These are phyloP conservation scores for Populus hybrid DNA, from an alignment of 441 rosid species.

Conservation along the genomic window DNA sequence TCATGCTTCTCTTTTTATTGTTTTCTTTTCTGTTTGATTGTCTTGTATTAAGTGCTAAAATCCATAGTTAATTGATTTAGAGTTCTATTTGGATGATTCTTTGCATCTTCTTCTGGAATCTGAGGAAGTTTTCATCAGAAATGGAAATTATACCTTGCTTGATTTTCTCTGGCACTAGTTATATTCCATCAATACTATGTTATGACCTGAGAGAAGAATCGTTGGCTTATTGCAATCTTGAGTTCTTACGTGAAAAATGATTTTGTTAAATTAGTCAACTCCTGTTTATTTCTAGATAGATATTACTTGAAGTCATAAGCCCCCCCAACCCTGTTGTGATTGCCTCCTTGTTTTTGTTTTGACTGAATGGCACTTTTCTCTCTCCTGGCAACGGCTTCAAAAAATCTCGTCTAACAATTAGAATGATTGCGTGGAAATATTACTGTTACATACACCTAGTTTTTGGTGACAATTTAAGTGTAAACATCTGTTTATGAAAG, in stretches of 20 bases:
- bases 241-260: background rate
- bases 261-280: background rate
- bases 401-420: background rate
- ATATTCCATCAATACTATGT: background rate
- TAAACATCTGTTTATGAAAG: background rate
- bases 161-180: constrained; percentile 3
- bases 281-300: background rate
- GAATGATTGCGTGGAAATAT: background rate
- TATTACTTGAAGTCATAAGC: background rate
- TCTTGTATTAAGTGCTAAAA: background rate
- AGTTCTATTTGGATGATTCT: background rate
- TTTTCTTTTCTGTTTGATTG: background rate
- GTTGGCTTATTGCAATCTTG: constrained; percentile 1
- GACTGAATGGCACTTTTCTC: background rate
- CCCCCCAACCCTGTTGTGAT: background rate
- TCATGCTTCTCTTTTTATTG: background rate
- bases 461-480: background rate
- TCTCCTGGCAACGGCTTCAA: background rate
- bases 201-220: background rate
- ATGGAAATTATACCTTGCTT: background rate
- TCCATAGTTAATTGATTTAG: background rate
- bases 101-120: constrained; percentile 1
- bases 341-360: background rate
- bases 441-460: background rate
- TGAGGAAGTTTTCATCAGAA: background rate